phyloP scores from a whole-genome alignment of 139 green algal species.

The Chlamydomonas sp. region DNA sequence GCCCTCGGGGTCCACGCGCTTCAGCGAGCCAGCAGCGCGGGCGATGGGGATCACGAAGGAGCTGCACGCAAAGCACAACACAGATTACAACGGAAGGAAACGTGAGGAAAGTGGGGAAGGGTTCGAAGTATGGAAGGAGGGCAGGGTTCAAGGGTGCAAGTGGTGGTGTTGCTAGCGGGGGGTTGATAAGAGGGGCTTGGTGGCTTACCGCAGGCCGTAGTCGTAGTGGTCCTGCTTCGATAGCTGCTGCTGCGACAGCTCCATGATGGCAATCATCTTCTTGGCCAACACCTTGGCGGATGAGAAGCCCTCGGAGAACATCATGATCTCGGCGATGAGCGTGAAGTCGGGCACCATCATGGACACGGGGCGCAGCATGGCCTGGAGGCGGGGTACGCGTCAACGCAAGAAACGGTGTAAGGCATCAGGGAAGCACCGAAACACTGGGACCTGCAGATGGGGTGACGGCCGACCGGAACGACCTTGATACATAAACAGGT shows the following conservation, averaged over 20 bases:
- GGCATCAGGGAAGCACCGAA: neutral
- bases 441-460: neutral
- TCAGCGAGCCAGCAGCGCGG: constrained; percentile 78
- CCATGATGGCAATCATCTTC: constrained; percentile 94
- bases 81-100: neutral
- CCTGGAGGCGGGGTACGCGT: constrained; percentile 73
- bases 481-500: too few relatives aligned
- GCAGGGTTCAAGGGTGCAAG: too few relatives aligned
- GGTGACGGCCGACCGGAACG: neutral
- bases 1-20: constrained; percentile 78
- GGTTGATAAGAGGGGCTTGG: neutral
- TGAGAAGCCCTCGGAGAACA: constrained; percentile 88
- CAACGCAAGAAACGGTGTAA: neutral
- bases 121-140: too few relatives aligned
- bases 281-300: constrained; percentile 81
- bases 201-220: constrained; percentile 69
- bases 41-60: constrained; percentile 91
- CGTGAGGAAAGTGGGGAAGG: too few relatives aligned
- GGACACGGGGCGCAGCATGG: constrained; percentile 83
- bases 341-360: constrained; percentile 94
- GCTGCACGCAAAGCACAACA: constrained; percentile 27
- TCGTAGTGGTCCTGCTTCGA: constrained; percentile 92
- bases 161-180: neutral
- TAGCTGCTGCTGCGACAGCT: constrained; percentile 89
- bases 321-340: constrained; percentile 93